Conservation (phyloP, 2,329 filamentous ascomycete species). For the Fusarium sp. region DNA sequence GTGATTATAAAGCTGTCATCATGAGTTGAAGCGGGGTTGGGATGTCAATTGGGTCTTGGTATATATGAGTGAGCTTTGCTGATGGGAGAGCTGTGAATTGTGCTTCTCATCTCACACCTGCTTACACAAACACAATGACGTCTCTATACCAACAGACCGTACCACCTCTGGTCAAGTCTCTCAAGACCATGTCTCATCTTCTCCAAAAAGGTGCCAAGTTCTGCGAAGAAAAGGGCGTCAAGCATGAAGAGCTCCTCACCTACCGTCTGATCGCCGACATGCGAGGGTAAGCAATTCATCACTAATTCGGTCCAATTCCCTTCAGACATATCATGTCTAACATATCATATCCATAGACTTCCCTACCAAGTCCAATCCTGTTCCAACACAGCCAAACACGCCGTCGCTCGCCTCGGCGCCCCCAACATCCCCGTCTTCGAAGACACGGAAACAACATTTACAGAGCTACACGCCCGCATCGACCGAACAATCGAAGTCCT, state of each 20-base stretch:
- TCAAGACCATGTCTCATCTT: constrained; percentile 39
- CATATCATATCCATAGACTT: constrained; percentile 10
- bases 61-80: neutral
- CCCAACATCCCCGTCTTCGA: constrained; percentile 28
- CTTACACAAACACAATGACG: constrained; percentile 22
- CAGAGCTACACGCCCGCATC: constrained; percentile 46
- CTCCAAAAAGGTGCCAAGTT: constrained; percentile 37
- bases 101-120: neutral
- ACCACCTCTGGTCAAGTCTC: constrained; percentile 45
- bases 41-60: neutral
- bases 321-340: neutral
- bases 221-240: constrained; percentile 33
- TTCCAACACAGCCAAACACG: constrained; percentile 42
- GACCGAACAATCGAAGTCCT: constrained; percentile 43
- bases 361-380: constrained; percentile 41
- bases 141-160: constrained; percentile 41
- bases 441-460: constrained; percentile 45
- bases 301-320: neutral
- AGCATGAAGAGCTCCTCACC: constrained; percentile 34
- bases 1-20: neutral
- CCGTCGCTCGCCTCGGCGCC: constrained; percentile 31
- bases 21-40: neutral
- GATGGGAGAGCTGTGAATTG: neutral
- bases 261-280: constrained; percentile 39
- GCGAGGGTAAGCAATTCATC: constrained; percentile 20